Evolutionary conservation across 495 filamentous ascomycete species (phyloP).

Genomic region (Tuber borchii): DNA sequence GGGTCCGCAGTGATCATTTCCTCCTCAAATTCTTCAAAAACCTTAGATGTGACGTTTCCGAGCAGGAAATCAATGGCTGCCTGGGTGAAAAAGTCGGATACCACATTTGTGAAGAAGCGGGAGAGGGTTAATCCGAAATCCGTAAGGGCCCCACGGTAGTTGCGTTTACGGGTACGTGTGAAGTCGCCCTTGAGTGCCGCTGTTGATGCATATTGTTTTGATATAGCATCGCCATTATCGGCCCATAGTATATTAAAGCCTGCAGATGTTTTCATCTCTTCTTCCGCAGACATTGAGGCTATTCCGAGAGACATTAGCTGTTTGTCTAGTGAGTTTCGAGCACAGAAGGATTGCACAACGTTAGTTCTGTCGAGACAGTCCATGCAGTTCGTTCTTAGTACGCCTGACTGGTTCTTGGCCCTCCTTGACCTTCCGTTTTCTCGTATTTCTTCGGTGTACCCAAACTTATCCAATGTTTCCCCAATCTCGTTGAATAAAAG

Average conservation of each 20-base stretch:
- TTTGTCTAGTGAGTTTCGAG: slow-evolving; percentile 63
- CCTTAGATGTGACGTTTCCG: slow-evolving; percentile 70
- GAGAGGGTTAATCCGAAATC: slow-evolving; percentile 84
- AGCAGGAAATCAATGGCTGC: slow-evolving; percentile 90
- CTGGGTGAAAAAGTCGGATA: slow-evolving; percentile 94
- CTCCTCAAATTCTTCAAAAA: slow-evolving; percentile 86
- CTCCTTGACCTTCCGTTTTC: slow-evolving; percentile 44
- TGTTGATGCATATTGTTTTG: slow-evolving; percentile 74
- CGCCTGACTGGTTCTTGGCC: slow-evolving; percentile 55
- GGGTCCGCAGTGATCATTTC: slow-evolving; percentile 84
- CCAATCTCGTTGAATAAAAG: slow-evolving; percentile 65
- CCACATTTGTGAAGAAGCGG: slow-evolving; percentile 70
- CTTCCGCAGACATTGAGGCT: slow-evolving; percentile 62
- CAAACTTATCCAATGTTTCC: slow-evolving; percentile 56
- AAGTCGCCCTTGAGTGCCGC: slow-evolving; percentile 93
- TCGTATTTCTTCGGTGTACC: slow-evolving; percentile 56
- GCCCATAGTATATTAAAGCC: slow-evolving; percentile 97
- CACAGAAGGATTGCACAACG: slow-evolving; percentile 83
- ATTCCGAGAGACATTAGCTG: slow-evolving; percentile 71
- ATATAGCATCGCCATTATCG: slow-evolving; percentile 78
- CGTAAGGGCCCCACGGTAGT: slow-evolving; percentile 86
- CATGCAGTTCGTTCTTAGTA: slow-evolving; percentile 92
- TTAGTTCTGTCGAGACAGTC: slow-evolving; percentile 93
- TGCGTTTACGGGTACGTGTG: slow-evolving; percentile 79
- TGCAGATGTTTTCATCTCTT: slow-evolving; percentile 47